Evolutionary conservation across 2,329 filamentous ascomycete species (phyloP), one percentile per base, ranked within the genome.

Genomic region (Cercospora berteroae): DNA sequence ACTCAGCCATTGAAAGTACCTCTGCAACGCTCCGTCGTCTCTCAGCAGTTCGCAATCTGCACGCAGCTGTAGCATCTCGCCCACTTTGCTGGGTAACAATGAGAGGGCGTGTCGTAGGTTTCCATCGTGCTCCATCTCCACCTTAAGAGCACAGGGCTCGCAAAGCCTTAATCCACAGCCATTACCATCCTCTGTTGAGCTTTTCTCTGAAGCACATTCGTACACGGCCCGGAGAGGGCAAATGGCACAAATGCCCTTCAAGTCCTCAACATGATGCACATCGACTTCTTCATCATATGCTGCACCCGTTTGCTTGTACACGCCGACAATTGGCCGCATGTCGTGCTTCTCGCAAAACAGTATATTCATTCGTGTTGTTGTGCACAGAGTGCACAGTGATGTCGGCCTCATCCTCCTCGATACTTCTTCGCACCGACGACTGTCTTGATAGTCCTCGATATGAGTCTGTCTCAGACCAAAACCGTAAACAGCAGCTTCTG

Each of bases 181-280:
- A 16, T 33, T 25, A 4, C 42, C 27, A 5, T 44, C 64, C 31
- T 65, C 66, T 12, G 57, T 61, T 4, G 31, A 42, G 56, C 56
- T 39, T 25, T 9, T 60, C 10, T n/a, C 68, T 4, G 62, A 69
- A 64, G 48, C 65, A 66, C 81, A 84, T 20, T 71, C 71, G 42
- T 77, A 79, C 2, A 75, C 75, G 0, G 81, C 82, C 1, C 80
- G 76, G 10, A 73, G 73, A 2, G 77, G 76, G 61, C 82, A 84
- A 1, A 84, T 58, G 4, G 74, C 74, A 68, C 82, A 84, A 78
- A 79, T 83, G 18, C 12, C 71, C 73, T 75, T 67, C 27, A 59
- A 12, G 9, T 65, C 50, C 9, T 62, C 18, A 20, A 58, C 18
- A 62, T 7, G 8, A 59, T 39, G 10, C 69, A 69, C 20, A 68